A percentile compares a stretch with the other conserved stretches of the same genome.
Evolutionary conservation across 176 grass and related monocot genomes (phyloP).

Genomic region (Zoysia pacifica): DNA sequence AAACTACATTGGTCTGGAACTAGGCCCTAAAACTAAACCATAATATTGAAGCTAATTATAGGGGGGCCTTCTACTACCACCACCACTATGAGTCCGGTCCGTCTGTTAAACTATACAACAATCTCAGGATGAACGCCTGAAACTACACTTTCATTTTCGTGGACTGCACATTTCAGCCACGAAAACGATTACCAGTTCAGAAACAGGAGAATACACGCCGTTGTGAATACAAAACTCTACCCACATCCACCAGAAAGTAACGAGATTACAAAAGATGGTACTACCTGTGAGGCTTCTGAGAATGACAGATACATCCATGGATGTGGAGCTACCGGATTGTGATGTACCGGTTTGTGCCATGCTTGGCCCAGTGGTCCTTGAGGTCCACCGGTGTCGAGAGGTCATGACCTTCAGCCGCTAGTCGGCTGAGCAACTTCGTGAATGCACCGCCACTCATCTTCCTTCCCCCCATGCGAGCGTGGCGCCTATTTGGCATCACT

Average conservation of each 20-base stretch:
- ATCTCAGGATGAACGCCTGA: slow-evolving; percentile 1
- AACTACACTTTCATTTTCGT: slow-evolving; percentile 30
- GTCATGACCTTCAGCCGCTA: slow-evolving; percentile 83
- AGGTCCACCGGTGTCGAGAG: slow-evolving; percentile 72
- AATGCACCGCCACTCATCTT: slow-evolving; percentile 93
- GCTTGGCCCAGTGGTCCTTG: slow-evolving; percentile 93
- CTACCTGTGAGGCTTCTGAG: background rate
- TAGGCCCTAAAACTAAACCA: background rate
- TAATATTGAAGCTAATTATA: slow-evolving; percentile 23
- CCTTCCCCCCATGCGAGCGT: slow-evolving; percentile 79
- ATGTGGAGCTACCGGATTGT: slow-evolving; percentile 61
- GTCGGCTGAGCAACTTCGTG: slow-evolving; percentile 77
- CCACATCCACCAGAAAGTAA: slow-evolving; percentile 37
- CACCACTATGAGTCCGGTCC: slow-evolving; percentile 10
- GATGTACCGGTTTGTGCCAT: slow-evolving; percentile 89
- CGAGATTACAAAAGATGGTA: slow-evolving; percentile 17
- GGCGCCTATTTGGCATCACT: slow-evolving; percentile 86
- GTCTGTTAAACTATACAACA: slow-evolving; percentile 44
- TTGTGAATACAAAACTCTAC: slow-evolving; percentile 35
- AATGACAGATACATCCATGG: background rate
- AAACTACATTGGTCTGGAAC: background rate
- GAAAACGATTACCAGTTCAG: slow-evolving; percentile 12
- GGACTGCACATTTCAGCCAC: slow-evolving; percentile 16
- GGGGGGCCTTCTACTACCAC: slow-evolving; percentile 4
- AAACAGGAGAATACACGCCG: slow-evolving; percentile 11